Conservation (phyloP, 139 green algal species). For the Coccomyxa sp. region DNA sequence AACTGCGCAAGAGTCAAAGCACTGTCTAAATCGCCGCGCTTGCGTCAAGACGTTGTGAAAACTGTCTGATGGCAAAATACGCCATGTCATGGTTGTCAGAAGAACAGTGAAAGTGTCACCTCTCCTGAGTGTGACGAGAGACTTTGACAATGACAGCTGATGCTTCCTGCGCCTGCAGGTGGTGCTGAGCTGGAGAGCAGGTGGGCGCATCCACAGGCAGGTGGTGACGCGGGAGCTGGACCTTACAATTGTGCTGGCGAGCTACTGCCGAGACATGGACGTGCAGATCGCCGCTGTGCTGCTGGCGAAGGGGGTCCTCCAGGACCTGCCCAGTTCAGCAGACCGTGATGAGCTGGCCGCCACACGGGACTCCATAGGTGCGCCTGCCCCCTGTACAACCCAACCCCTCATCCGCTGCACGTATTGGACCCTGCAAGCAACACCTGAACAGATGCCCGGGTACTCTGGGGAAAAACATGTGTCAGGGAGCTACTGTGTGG, state of each 20-base stretch:
- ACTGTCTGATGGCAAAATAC: too few relatives aligned
- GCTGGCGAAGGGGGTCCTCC: constrained; percentile 36
- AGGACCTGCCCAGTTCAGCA: constrained; percentile 13
- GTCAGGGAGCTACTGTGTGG: neutral
- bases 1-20: neutral
- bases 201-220: constrained; percentile 19
- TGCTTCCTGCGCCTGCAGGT: constrained; percentile 20
- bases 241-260: constrained; percentile 5
- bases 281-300: constrained; percentile 27
- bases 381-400: neutral
- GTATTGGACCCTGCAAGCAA: neutral
- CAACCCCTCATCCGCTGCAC: neutral
- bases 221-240: constrained; percentile 38
- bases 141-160: too few relatives aligned
- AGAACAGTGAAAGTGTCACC: too few relatives aligned
- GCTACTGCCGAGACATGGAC: constrained; percentile 30
- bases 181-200: constrained; percentile 13
- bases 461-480: neutral
- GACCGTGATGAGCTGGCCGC: neutral
- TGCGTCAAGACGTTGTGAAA: too few relatives aligned
- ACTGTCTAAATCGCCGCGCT: too few relatives aligned
- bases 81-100: too few relatives aligned
- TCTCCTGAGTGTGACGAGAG: too few relatives aligned
- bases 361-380: neutral
- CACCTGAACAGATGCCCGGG: neutral